Evolutionary conservation across 2,329 filamentous ascomycete genomes (phyloP), one percentile per base, ranked within the genome.

Genomic region (Penicillium italicum): DNA sequence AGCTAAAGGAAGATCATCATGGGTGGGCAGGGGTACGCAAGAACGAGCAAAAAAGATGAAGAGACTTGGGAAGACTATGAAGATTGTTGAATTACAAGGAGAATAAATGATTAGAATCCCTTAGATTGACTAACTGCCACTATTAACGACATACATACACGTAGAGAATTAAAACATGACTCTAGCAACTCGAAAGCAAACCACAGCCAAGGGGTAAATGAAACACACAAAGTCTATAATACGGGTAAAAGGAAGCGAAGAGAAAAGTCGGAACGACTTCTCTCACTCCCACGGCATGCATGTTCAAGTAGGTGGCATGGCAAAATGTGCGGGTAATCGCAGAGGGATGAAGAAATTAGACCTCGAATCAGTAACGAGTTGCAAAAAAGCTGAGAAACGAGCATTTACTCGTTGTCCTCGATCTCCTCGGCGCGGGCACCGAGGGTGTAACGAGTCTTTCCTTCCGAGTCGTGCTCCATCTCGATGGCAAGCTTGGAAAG

Each of bases 401-500:
- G 63, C 48, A 56, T 69, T 68, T 74, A 78, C 65, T 78, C 75
- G 57, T 76, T 74, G 51, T 78, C 76, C 62, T 78, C 76, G 47
- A 76, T 71, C 28, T 72, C 73, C 60, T 74, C 75, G 54, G 71
- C 65, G 56, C 73, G 75, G 56, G 72, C 69, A 54, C 73, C 74
- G 53, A 79, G 64, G 50, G 72, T 72, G 72, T 73, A 79, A 57
- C 74, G 74, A 58, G 73, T 70, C 62, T 75, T 76, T 65, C 77
- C 77, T 62, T 75, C 72, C 34, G 72, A 66, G 64, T 80, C 77
- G 33, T 65, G 69, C 72, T 80, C 77, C 66, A 79, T 77, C 70
- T 80, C 78, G 49, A 80, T 66, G 52, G 79, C 78, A 47, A 81
- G 74, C 71, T 80, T 79, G 72, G 77, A 77, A 48, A 81, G 74